Conservation (phyloP, 257 asterid genomes). For the Gentiana macrophylla region DNA sequence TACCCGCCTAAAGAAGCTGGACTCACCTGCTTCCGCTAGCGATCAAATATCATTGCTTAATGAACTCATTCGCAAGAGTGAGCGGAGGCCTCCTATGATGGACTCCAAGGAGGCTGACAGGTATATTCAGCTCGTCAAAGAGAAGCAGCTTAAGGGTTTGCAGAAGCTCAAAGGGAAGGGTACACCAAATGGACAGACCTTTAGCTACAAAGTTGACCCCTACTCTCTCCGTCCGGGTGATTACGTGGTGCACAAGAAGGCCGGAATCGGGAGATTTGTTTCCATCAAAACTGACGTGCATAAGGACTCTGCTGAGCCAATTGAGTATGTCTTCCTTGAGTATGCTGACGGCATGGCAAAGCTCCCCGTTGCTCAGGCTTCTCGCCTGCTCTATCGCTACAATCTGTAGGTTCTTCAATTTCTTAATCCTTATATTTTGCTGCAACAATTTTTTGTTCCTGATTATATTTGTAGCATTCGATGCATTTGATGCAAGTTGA, state of each 20-base stretch:
- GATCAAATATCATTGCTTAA: conserved; percentile 48
- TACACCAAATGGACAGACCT: conserved; percentile 15
- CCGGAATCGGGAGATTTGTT: conserved; percentile 77
- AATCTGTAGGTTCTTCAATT: conserved; percentile 44
- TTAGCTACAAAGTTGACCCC: conserved; percentile 79
- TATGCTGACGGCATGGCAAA: conserved; percentile 97
- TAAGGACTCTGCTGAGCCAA: conserved; percentile 39
- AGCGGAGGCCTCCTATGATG: conserved; percentile 46
- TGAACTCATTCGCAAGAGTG: conserved; percentile 64
- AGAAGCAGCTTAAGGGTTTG: conserved; percentile 89
- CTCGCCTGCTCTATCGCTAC: conserved; percentile 86
- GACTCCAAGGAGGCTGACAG: conserved; percentile 72
- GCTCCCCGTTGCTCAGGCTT: conserved; percentile 74
- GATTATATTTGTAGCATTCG: no score
- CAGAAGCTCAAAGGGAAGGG: conserved; percentile 68
- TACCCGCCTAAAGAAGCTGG: conserved; percentile 21
- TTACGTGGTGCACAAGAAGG: conserved; percentile 86
- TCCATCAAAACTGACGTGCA: conserved; percentile 65
- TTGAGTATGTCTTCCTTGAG: conserved; percentile 86
- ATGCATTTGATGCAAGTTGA: no score
- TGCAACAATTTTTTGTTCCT: background rate
- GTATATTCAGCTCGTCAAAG: conserved; percentile 73
- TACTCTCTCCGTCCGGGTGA: conserved; percentile 73
- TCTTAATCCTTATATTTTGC: background rate
- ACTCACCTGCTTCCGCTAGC: conserved; percentile 43